phyloP scores from a whole-genome alignment of 2,329 filamentous ascomycete genomes.

The Simplicillium sp. region DNA sequence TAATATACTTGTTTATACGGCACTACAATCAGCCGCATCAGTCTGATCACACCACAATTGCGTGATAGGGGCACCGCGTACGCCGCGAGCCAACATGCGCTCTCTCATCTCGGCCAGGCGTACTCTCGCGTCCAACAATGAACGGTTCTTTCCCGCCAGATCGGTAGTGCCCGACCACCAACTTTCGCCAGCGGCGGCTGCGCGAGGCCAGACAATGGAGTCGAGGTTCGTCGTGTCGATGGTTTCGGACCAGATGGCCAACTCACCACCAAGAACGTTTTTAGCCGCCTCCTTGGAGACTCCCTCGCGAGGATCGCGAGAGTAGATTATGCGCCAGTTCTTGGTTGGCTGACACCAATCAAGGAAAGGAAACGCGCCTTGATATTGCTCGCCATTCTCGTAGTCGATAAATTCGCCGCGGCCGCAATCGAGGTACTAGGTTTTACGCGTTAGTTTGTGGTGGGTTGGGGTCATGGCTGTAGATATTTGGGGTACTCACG shows the following conservation, averaged over 20 bases:
- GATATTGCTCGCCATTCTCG: slow-evolving; percentile 41
- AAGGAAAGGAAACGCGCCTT: slow-evolving; percentile 55
- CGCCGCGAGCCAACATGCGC: slow-evolving; percentile 58
- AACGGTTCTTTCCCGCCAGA: slow-evolving; percentile 56
- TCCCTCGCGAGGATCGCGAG: slow-evolving; percentile 61
- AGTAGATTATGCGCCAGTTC: slow-evolving; percentile 75
- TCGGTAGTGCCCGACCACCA: slow-evolving; percentile 70
- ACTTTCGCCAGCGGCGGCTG: slow-evolving; percentile 65
- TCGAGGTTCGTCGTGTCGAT: slow-evolving; percentile 68
- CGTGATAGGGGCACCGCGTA: slow-evolving; percentile 55
- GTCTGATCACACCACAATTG: slow-evolving; percentile 63
- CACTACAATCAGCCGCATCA: slow-evolving; percentile 3
- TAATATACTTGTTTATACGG: too few relatives aligned
- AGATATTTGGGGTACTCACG: slow-evolving; percentile 35
- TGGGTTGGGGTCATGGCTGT: not conserved
- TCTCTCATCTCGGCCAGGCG: slow-evolving; percentile 69
- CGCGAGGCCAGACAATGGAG: slow-evolving; percentile 67
- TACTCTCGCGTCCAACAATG: slow-evolving; percentile 59
- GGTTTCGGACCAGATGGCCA: slow-evolving; percentile 76
- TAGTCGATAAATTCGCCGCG: slow-evolving; percentile 73
- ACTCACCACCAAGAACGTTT: slow-evolving; percentile 72
- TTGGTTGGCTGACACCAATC: slow-evolving; percentile 78
- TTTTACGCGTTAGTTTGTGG: slow-evolving; percentile 11
- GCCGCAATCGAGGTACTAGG: slow-evolving; percentile 73
- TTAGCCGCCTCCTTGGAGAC: slow-evolving; percentile 52